phyloP scores from a whole-genome alignment of 306 rosid species.

The Cajanus cajan region DNA sequence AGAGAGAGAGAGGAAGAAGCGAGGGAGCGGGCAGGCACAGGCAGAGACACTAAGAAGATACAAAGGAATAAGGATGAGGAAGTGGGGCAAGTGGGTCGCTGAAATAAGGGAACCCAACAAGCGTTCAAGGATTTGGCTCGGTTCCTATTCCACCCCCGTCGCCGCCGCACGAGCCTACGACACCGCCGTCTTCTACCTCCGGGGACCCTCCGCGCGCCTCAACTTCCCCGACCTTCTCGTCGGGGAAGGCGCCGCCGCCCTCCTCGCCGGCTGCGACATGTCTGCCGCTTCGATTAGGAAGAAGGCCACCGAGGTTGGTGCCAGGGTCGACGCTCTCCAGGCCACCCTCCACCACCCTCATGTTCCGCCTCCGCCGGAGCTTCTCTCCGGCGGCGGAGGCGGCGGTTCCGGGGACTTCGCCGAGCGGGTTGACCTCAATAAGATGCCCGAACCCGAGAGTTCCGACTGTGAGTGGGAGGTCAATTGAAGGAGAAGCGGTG shows the following conservation, averaged over 20 bases:
- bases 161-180: slow-evolving; percentile 99
- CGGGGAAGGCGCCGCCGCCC: slow-evolving; percentile 35
- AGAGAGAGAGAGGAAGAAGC: background rate
- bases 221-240: slow-evolving; percentile 74
- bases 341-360: slow-evolving; percentile 43
- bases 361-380: slow-evolving; percentile 28
- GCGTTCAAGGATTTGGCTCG: slow-evolving; percentile 97
- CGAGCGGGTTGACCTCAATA: slow-evolving; percentile 77
- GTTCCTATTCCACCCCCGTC: slow-evolving; percentile 87
- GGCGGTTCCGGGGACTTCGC: slow-evolving; percentile 42
- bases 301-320: slow-evolving; percentile 92
- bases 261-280: slow-evolving; percentile 42
- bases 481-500: slow-evolving; percentile 35
- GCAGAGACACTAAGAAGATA: slow-evolving; percentile 71
- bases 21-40: slow-evolving; percentile 20
- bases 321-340: slow-evolving; percentile 83
- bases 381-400: slow-evolving; percentile 12
- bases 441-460: slow-evolving; percentile 83
- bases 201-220: slow-evolving; percentile 91
- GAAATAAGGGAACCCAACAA: slow-evolving; percentile 97
- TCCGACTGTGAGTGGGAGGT: slow-evolving; percentile 63
- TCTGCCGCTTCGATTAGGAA: slow-evolving; percentile 88
- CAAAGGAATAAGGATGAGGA: slow-evolving; percentile 99
- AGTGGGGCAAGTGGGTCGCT: slow-evolving; percentile 99
- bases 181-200: slow-evolving; percentile 82